Percentiles rank a stretch among this genome's conserved stretches.
Evolutionary conservation across 2,329 filamentous ascomycete genomes (phyloP).

Genomic region (Samsoniella hepiali): DNA sequence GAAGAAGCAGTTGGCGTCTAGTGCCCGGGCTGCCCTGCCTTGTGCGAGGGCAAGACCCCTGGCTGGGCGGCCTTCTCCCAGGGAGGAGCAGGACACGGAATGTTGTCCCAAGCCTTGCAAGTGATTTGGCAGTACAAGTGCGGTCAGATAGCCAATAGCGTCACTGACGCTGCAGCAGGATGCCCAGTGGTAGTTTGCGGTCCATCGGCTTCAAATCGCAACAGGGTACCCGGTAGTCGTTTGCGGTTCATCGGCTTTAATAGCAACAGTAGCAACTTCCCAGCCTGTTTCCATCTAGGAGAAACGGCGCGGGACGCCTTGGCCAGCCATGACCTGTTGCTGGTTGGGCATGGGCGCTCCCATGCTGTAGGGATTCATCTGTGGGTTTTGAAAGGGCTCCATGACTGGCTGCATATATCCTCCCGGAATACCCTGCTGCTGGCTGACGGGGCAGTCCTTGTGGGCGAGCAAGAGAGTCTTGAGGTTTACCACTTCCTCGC

Average conservation of each 20-base stretch:
- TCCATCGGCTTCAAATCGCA: no score
- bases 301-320: constrained; percentile 54
- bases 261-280: not conserved
- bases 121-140: no score
- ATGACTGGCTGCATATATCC: constrained; percentile 55
- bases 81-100: no score
- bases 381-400: constrained; percentile 48
- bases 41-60: no score
- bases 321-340: constrained; percentile 55
- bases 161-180: no score
- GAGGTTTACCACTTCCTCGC: constrained; percentile 91
- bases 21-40: no score
- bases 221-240: no score
- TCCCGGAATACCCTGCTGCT: constrained; percentile 67
- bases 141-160: no score
- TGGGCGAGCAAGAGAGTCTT: constrained; percentile 91
- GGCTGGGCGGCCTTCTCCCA: no score
- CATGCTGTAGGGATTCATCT: constrained; percentile 61
- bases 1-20: no score
- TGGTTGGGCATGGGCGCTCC: constrained; percentile 47
- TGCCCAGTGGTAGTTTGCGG: no score
- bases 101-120: no score
- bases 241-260: not conserved
- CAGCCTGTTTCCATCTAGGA: constrained; percentile 41
- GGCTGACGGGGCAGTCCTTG: constrained; percentile 92